phyloP scores from a whole-genome alignment of 345 rosid genomes.

The Capsella bursapastoris region DNA sequence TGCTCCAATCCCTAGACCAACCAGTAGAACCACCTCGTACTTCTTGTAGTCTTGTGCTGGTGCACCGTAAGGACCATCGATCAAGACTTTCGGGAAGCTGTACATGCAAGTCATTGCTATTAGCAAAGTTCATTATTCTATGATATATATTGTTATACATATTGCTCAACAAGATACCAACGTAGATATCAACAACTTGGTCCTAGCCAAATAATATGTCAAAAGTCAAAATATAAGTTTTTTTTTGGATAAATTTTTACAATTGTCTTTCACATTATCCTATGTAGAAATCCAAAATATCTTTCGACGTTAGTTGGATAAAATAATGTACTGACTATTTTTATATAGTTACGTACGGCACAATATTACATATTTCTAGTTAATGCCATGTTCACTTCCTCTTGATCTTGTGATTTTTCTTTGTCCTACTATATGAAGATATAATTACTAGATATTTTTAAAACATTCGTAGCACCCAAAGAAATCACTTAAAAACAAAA shows the following conservation, averaged over 20 bases:
- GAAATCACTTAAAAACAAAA: not conserved
- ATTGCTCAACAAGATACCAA: conserved; percentile 11
- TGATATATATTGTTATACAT: not conserved
- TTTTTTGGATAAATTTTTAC: no score
- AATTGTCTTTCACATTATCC: no score
- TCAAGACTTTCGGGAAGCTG: conserved; percentile 76
- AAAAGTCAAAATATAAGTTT: not conserved
- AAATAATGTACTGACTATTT: conserved; percentile 1
- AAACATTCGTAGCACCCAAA: conserved; percentile 8
- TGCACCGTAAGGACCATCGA: conserved; percentile 89
- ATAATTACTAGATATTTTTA: not conserved
- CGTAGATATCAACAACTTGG: not conserved
- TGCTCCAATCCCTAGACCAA: conserved; percentile 86
- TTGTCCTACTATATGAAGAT: not conserved
- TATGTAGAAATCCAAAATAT: not conserved
- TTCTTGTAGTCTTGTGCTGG: conserved; percentile 88
- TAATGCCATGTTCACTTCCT: conserved; percentile 8
- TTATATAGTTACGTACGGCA: not conserved
- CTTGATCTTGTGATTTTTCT: conserved; percentile 23
- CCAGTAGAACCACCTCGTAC: conserved; percentile 74
- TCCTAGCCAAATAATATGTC: not conserved
- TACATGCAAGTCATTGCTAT: not conserved
- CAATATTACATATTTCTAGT: not conserved
- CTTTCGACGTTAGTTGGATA: not conserved
- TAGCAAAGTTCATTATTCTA: not conserved